Evolutionary conservation across 306 rosid species (phyloP), one percentile per base, ranked within the genome.

Genomic region (Ormosia emarginata): DNA sequence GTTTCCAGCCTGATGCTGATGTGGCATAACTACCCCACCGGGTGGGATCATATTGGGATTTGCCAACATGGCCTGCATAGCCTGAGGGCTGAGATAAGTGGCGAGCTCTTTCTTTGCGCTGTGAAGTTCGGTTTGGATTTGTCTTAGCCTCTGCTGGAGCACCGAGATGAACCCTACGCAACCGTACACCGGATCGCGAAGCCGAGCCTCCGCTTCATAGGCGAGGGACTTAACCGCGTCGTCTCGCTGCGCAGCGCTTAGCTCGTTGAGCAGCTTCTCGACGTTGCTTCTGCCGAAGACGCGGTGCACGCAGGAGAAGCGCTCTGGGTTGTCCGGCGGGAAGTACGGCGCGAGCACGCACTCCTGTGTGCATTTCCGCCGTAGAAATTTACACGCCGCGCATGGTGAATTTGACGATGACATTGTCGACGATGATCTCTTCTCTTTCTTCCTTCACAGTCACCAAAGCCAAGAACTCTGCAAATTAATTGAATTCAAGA

Each of bases 251-350:
- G 83, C 1, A 0, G 87, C 85, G 39, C 40, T 75, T 8, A 94
- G 90, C 75, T 92, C 96, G 67, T 78, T 85, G 10, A 94, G 85
- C 12, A 92, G 86, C 83, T 92, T 94, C 0, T 92, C 76, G 0
- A 94, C 89, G 63, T 94, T 92, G 87, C 98, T 91, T 0, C 97
- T 97, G 0, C 98, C 98, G 49, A 91, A 94, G 4, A 92, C 96
- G 10, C 85, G 82, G 85, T 94, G 98, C 8, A 92, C 94, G 24
- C 75, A 80, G 14, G 71, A 55, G 14, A 94, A 94, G 68, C 90
- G 90, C 14, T 87, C 87, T 0, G 92, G 94, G 50, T 90, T 88
- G 67, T 94, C 97, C 0, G 94, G 93, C 3, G 95, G 94, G 74
- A 94, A 94, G 59, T 92, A 91, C 0, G 97, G 98, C 0, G 97